Conservation (phyloP, 139 green algal species). For the Yamagishiella unicocca region DNA sequence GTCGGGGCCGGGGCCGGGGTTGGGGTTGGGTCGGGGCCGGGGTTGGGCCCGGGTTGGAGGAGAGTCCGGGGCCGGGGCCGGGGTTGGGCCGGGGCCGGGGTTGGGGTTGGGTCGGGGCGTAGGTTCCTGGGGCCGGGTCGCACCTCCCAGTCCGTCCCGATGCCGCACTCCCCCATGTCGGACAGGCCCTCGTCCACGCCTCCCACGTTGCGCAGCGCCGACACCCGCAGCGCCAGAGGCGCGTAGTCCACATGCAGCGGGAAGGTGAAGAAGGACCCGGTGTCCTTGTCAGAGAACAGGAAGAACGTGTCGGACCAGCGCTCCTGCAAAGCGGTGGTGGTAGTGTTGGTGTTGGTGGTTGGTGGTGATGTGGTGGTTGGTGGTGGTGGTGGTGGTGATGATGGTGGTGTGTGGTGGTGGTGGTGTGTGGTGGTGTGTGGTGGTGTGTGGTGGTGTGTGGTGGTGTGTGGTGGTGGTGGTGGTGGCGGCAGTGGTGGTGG, state of each 20-base stretch:
- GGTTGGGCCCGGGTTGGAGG: background rate
- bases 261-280: constrained; percentile 23
- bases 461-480: too few species aligned
- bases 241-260: constrained; percentile 27
- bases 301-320: constrained; percentile 20
- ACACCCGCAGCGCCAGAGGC: constrained; percentile 11
- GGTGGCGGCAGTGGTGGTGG: too few species aligned
- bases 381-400: too few species aligned
- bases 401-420: too few species aligned
- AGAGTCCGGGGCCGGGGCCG: too few species aligned
- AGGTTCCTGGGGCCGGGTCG: background rate
- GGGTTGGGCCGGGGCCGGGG: too few species aligned
- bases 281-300: constrained; percentile 25
- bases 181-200: constrained; percentile 40
- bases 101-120: too few species aligned
- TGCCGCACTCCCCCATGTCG: constrained; percentile 28
- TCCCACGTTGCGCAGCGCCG: constrained; percentile 13
- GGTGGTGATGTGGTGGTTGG: too few species aligned
- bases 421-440: too few species aligned
- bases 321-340: constrained; percentile 6
- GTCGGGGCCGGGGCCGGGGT: background rate
- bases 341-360: too few species aligned
- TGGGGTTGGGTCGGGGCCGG: background rate
- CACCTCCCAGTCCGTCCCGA: constrained; percentile 30
- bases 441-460: too few species aligned